A percentile compares a stretch with the other conserved stretches of the same genome.
These are phyloP conservation scores for Celoporthe dispersa DNA, from an alignment of 2,329 filamentous ascomycete genomes.

Conservation along the genomic window DNA sequence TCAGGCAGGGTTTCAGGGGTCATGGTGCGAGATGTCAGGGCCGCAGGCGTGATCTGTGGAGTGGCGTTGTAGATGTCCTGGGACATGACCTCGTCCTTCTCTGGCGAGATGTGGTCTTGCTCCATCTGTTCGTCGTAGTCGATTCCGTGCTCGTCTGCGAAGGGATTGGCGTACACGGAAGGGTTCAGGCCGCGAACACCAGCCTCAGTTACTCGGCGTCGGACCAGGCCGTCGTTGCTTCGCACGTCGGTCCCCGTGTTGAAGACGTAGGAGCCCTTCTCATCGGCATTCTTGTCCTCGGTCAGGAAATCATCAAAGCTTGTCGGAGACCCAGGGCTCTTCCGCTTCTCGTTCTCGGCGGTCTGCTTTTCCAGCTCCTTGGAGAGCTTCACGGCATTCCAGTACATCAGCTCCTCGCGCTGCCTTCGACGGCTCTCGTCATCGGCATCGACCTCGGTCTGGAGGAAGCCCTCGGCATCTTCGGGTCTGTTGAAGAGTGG, in stretches of 20 bases:
- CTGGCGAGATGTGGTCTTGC: conserved; percentile 49
- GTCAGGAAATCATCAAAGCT: conserved; percentile 65
- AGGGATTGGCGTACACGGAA: conserved; percentile 60
- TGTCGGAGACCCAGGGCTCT: conserved; percentile 36
- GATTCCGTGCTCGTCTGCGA: conserved; percentile 61
- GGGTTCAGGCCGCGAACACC: conserved; percentile 51
- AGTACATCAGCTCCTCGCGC: conserved; percentile 68
- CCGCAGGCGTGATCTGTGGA: conserved; percentile 39
- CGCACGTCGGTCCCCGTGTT: conserved; percentile 57
- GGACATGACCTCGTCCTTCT: conserved; percentile 49
- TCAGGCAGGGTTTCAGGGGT: conserved; percentile 27
- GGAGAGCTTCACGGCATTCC: conserved; percentile 50
- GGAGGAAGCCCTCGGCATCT: conserved; percentile 66
- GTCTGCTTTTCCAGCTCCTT: conserved; percentile 36
- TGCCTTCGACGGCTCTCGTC: conserved; percentile 64
- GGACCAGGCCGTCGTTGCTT: conserved; percentile 49
- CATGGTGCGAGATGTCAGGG: conserved; percentile 28
- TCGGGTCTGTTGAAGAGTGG: conserved; percentile 69
- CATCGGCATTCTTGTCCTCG: conserved; percentile 51
- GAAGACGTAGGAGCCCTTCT: conserved; percentile 61
- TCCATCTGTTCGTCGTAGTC: conserved; percentile 52
- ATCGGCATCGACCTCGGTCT: conserved; percentile 64
- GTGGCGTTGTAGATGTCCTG: conserved; percentile 60
- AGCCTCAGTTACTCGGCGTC: conserved; percentile 50
- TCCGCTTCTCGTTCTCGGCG: conserved; percentile 33